These are phyloP conservation scores for Nakazawaea sp. DNA, from an alignment of 805 yeast genomes.

Conservation along the genomic window DNA sequence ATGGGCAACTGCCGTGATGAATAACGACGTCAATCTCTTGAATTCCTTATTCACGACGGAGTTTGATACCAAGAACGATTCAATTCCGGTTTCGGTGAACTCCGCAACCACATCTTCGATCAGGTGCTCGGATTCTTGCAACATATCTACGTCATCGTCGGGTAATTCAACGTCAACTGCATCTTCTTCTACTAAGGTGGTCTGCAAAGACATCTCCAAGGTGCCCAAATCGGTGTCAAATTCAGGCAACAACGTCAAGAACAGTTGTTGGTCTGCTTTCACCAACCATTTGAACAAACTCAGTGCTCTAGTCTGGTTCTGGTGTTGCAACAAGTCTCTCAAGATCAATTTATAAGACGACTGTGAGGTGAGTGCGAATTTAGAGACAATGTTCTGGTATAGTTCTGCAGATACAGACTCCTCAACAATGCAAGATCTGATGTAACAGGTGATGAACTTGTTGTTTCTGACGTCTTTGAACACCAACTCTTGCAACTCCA, in stretches of 20 bases:
- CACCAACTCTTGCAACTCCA: constrained; percentile 7
- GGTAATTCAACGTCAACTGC: constrained; percentile 9
- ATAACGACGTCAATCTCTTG: constrained; percentile 30
- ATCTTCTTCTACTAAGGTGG: constrained; percentile 41
- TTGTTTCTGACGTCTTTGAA: constrained; percentile 10
- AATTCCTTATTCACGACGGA: constrained; percentile 32
- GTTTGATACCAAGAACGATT: constrained; percentile 28
- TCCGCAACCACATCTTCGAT: constrained; percentile 14
- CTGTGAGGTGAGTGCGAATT: constrained; percentile 12
- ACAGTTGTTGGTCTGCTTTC: constrained; percentile 27
- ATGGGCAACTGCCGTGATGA: constrained; percentile 34
- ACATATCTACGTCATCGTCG: constrained; percentile 20
- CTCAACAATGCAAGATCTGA: constrained; percentile 18
- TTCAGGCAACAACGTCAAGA: constrained; percentile 30
- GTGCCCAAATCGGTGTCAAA: constrained; percentile 31
- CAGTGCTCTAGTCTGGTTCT: constrained; percentile 12
- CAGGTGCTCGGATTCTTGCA: constrained; percentile 20
- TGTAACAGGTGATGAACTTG: constrained; percentile 22
- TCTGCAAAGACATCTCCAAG: constrained; percentile 62
- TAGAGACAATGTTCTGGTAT: constrained; percentile 8
- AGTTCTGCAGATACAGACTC: constrained; percentile 11
- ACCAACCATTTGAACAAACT: constrained; percentile 31
- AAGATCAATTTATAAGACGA: constrained; percentile 18
- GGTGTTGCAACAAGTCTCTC: constrained; percentile 16
- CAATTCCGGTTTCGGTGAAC: constrained; percentile 12